Evolutionary conservation across 768 basidiomycete species (phyloP), one percentile per base, ranked within the genome.

Genomic region (Chalciporus chontae): DNA sequence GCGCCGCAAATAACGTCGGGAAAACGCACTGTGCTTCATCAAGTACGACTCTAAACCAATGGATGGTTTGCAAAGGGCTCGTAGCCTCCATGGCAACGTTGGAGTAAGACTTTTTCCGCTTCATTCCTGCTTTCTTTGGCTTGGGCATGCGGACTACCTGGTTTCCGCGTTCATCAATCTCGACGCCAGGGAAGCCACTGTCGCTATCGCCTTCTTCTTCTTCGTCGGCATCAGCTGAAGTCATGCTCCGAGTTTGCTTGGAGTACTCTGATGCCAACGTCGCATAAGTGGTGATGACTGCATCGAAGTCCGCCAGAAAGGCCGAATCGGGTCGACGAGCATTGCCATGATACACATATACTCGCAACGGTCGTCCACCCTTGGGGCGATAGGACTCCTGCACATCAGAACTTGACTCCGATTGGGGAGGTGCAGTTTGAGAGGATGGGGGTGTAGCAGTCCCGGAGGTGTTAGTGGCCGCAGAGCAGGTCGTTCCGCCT

Each of bases 341-440:
- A 66, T 91, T 88, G 34, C 96, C 96, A 61, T 99, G 96, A 65
- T 98, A 98, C 52, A 98, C 81, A 70, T 98, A 98, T 23, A 98
- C 85, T 29, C 85, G 83, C n/a, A 93, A 67, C 4, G 79, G 68
- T 37, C 72, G 73, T 18, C 80, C 81, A 52, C 76, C 69, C 27
- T 74, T 68, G 54, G 70, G 53, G 51, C 78, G 74, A 42, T 51
- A 52, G 14, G 64, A 62, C 1, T 61, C 42, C 39, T 74, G 68
- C 2, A 47, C 26, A 27, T 65, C 67, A 21, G 48, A 34, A 18
- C 50, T 49, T 8, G 45, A 9, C 19, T 66, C 68, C 31, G 69
- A 67, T 23, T 67, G 61, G 29, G 63, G 52, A 43, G 62, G 57
- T 15, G 66, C 60, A 11, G 70, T 66, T n/a, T 70, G 65, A 43